Conservation (phyloP, 148 eudicot species). For the Nepenthes mirabilis region DNA sequence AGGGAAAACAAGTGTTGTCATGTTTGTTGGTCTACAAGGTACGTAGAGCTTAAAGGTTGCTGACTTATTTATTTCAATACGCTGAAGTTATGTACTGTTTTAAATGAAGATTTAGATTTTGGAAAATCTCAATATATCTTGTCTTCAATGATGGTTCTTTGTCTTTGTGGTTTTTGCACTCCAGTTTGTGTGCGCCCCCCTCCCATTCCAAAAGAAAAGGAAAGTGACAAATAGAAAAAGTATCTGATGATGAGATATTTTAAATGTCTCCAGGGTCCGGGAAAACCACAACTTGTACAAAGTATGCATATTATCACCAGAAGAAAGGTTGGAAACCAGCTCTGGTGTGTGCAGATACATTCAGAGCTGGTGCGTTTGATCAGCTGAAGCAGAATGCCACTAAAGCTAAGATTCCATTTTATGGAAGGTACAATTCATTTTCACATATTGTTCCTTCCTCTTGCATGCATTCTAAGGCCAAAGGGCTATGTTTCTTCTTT, state of each 20-base stretch:
- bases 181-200: too few species aligned
- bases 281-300: constrained; percentile 95
- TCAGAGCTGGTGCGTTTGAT: constrained; percentile 99
- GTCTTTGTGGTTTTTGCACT: too few species aligned
- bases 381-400: constrained; percentile 98
- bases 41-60: constrained; percentile 6
- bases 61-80: background rate
- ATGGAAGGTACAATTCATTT: constrained; percentile 53
- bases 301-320: constrained; percentile 91
- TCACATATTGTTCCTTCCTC: background rate
- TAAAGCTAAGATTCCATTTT: constrained; percentile 97
- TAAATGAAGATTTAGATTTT: too few species aligned
- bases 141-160: too few species aligned
- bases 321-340: constrained; percentile 97
- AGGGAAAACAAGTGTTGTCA: constrained; percentile 74
- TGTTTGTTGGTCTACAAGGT: constrained; percentile 99
- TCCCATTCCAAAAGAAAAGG: too few species aligned
- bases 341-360: constrained; percentile 96
- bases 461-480: background rate
- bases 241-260: background rate
- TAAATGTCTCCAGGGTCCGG: constrained; percentile 57
- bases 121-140: too few species aligned
- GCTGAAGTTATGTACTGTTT: too few species aligned
- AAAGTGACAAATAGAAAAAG: too few species aligned
- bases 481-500: too few species aligned